Conservation (phyloP, 345 rosid species). For the Eucalyptus pauciflora region DNA sequence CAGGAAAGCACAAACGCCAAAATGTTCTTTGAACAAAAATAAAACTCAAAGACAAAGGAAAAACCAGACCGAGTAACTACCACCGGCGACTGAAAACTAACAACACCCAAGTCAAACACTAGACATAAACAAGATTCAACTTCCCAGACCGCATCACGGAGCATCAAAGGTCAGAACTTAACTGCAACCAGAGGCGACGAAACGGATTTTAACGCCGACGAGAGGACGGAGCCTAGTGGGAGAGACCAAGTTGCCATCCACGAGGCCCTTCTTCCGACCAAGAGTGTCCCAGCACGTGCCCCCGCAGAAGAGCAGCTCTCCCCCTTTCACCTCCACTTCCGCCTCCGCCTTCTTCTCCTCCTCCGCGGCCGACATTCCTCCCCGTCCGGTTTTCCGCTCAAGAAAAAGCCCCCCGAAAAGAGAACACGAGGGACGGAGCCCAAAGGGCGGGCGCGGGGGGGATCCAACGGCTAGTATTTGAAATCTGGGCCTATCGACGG, state of each 20-base stretch:
- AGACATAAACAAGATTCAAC: background rate
- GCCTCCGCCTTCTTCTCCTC: slow-evolving; percentile 14
- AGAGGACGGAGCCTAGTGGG: slow-evolving; percentile 94
- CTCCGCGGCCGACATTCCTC: slow-evolving; percentile 38
- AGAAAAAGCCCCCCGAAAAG: background rate
- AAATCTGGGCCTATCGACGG: background rate
- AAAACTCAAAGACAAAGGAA: background rate
- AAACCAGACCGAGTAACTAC: background rate
- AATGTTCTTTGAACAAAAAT: background rate
- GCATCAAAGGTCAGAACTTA: slow-evolving; percentile 3
- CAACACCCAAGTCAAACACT: background rate
- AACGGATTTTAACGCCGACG: slow-evolving; percentile 60
- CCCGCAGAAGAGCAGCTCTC: slow-evolving; percentile 93
- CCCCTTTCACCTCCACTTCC: slow-evolving; percentile 49
- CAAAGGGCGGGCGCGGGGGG: background rate
- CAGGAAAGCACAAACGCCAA: background rate
- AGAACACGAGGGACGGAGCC: background rate
- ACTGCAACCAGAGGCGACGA: slow-evolving; percentile 86
- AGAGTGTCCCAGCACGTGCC: slow-evolving; percentile 68
- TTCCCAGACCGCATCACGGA: background rate
- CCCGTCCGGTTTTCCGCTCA: background rate
- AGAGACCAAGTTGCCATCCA: slow-evolving; percentile 72
- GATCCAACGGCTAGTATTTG: slow-evolving; percentile 43
- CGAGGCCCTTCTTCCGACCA: slow-evolving; percentile 51
- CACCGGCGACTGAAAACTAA: background rate